Base-by-base conservation (phyloP, 2,329 filamentous ascomycete genomes). In the Colletotrichum chlorophyti region DNA sequence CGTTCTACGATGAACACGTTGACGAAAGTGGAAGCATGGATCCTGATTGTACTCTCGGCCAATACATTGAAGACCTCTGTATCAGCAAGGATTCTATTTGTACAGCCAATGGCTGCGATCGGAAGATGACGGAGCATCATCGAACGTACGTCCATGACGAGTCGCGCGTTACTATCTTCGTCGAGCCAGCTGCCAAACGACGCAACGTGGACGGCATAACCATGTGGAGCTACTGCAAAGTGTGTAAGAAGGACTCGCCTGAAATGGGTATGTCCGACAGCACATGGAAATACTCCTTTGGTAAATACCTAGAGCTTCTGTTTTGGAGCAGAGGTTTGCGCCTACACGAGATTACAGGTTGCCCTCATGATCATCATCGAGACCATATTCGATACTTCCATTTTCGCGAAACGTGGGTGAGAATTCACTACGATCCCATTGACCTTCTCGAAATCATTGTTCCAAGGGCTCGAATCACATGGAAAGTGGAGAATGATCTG, bases 231-330 rank as follows among this genome's bases (percentile, higher is more conserved):
- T 92, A 90, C 66, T 99, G 95, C 78, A 95, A 96, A 67, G 82
- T 91, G 26, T 99, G 96, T 72, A 89, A 91, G 49, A 91, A 91
- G 64, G 93, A 98, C 70, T 96, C 94, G 0, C 91, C 92, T 34
- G 88, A 93, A 43, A 90, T 91, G 64, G 88, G 89, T 27, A 97
- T 99, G 92, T 97, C 94, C 1, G 88, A 93, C 54, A 93, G 87
- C 66, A 96, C 93, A 0, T 99, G 93, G 91, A 97, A 96, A 71
- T 99, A 99, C 72, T 99, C 95, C 0, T 96, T 99, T 68, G 95
- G 92, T 10, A 99, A 99, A 73, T 99, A 98, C 68, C 81, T 99
- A n/a, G 95, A 99, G 74, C 80, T 99, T 15, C 93, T 93, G 3
- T 98, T 98, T 72, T 99, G 94, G 93, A 94, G 93, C 68, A 90